Percentiles rank a stretch among this genome's conserved stretches.
Conservation (phyloP, 345 rosid species). For the Luvunga scandens region DNA sequence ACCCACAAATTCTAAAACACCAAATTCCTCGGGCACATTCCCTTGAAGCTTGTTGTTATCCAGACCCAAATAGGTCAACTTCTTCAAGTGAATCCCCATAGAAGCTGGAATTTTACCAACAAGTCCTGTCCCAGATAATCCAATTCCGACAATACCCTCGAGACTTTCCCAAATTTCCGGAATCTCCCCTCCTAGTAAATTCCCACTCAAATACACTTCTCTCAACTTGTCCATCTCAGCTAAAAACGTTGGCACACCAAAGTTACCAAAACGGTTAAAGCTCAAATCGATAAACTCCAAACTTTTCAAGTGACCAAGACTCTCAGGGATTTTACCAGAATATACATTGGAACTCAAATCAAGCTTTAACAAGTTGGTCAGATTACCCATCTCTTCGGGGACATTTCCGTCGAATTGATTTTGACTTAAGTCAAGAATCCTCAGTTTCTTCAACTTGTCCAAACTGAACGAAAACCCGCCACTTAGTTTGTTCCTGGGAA, state of each 20-base stretch:
- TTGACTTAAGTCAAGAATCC: conserved; percentile 50
- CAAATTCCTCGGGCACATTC: conserved; percentile 48
- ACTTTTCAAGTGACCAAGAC: conserved; percentile 35
- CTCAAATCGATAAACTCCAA: conserved; percentile 60
- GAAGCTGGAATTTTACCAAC: conserved; percentile 56
- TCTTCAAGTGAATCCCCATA: conserved; percentile 42
- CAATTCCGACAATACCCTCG: conserved; percentile 46
- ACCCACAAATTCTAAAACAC: conserved; percentile 26
- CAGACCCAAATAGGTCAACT: conserved; percentile 44
- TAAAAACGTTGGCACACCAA: conserved; percentile 50
- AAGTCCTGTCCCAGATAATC: conserved; percentile 51
- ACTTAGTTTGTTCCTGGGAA: conserved; percentile 52
- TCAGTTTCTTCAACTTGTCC: conserved; percentile 40
- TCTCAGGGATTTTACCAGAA: conserved; percentile 46
- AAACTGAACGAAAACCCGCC: conserved; percentile 36
- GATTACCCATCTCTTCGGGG: conserved; percentile 44
- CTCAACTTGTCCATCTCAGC: conserved; percentile 39
- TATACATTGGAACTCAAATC: conserved; percentile 51
- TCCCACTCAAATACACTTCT: conserved; percentile 64
- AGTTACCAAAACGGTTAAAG: conserved; percentile 48
- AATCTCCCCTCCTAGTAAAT: conserved; percentile 49
- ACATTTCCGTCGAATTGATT: conserved; percentile 41
- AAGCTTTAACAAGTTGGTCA: conserved; percentile 51
- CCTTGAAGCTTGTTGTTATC: conserved; percentile 64
- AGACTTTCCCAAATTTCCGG: conserved; percentile 62